These are phyloP conservation scores for Persicaria tinctoria DNA, from an alignment of 148 eudicot genomes.

Conservation along the genomic window DNA sequence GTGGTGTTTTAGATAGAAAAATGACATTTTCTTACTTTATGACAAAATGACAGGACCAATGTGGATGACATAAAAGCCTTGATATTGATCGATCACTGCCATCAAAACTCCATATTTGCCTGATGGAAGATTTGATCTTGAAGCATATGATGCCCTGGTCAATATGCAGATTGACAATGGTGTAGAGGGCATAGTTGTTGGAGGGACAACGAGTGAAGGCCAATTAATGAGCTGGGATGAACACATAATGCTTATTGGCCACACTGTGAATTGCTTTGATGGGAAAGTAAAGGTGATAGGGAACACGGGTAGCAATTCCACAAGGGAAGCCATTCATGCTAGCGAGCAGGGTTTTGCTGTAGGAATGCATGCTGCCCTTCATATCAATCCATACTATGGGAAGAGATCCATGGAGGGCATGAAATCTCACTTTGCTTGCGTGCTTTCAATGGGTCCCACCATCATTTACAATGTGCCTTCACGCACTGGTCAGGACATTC, in stretches of 20 bases:
- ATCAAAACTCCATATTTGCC: constrained; percentile 88
- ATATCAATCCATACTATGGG: too few species aligned
- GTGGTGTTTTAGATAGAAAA: neutral
- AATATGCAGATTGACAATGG: constrained; percentile 68
- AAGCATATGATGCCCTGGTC: constrained; percentile 75
- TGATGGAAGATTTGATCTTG: constrained; percentile 88
- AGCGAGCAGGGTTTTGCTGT: constrained; percentile 87
- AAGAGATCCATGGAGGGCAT: constrained; percentile 71
- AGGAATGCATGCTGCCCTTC: too few species aligned
- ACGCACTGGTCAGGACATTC: constrained; percentile 78
- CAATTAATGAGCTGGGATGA: constrained; percentile 96
- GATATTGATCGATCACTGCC: constrained; percentile 64
- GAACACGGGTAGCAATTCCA: constrained; percentile 74
- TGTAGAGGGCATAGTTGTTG: constrained; percentile 75
- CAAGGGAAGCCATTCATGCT: constrained; percentile 31
- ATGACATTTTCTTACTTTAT: neutral
- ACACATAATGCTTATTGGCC: constrained; percentile 89
- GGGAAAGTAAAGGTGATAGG: constrained; percentile 71
- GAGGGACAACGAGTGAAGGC: constrained; percentile 92
- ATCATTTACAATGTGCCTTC: constrained; percentile 86
- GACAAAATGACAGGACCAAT: constrained; percentile 47
- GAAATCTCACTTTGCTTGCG: constrained; percentile 62
- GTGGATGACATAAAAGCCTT: constrained; percentile 71
- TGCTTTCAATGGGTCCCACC: constrained; percentile 79
- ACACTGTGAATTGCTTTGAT: constrained; percentile 81